Evolutionary conservation across 805 yeast genomes (phyloP), one percentile per base, ranked within the genome.

Genomic region (Teunomyces funiuensis): DNA sequence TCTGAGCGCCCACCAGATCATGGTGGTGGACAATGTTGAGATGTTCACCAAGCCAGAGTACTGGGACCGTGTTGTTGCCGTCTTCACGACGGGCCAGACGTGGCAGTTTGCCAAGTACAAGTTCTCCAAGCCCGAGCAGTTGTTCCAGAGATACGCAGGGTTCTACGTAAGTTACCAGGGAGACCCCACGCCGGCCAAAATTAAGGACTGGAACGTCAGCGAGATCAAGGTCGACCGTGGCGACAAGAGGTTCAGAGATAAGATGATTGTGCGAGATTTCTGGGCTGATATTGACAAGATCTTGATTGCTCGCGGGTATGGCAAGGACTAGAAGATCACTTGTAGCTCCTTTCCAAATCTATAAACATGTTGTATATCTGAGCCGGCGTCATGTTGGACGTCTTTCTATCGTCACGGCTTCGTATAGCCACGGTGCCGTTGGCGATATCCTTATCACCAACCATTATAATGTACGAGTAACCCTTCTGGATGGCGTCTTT

Each of bases 41-140:
- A 77, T 82, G 65, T 70, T 71, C 51, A 83, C 86, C 17, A 91
- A 90, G 60, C 95, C 96, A 3, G 98, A 93, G 61, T 88, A 93
- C 65, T 93, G 99, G 99, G 95, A 88, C 57, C 77, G 99, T 44
- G 97, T 93, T 1, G 87, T 91, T 37, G 97, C 96, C 0, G 86
- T 93, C 28, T 84, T 93, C 68, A 91, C 97, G 13, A 91, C 97
- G 8, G 99, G 99, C 9, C 99, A 93, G 67, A 74, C 83, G 41
- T 93, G 99, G 99, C 99, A 93, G 66, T 88, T 93, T 66, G 80
- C 86, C 57, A 79, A 82, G 54, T 93, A 91, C 65, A 85, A 84
- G 58, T 85, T 89, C 80, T 74, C 80, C 28, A 80, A 83, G 41
- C 97, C 99, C 2, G 80, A 84, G 45, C 71, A 71, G 33, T 71